Evolutionary conservation across 768 basidiomycete genomes (phyloP), one percentile per base, ranked within the genome.

Genomic region (Termitomyces sp.): DNA sequence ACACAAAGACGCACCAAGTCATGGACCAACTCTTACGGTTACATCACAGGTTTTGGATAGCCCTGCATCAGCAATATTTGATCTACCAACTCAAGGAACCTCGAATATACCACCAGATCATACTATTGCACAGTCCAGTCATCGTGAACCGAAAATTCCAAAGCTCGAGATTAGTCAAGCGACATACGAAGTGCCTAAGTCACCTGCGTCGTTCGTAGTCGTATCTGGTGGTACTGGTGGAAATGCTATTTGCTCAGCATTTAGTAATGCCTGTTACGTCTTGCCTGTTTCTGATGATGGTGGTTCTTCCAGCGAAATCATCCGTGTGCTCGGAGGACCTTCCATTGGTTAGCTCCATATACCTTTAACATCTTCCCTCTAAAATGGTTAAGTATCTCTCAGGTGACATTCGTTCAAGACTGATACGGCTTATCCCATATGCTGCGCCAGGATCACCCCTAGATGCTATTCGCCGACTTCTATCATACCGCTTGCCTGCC

Each of bases 241-340:
- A 49, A 98, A 98, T 67, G 81, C 90, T 22, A 89, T 98, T 62
- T 94, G 92, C 63, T 76, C 88, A 41, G 92, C 93, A 3, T 97
- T 98, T 67, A 80, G 79, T 3, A 71, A 78, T 59, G 86, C 90
- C 24, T 87, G 84, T 65, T 93, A 94, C 66, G 86, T 94, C 26
- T 77, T 98, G 34, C 95, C 95, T 5, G 92, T 98, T 32, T 95
- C 93, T 6, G 95, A 98, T 67, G 94, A 98, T 69, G 95, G 95
- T 1, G 95, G 95, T 44, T 94, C 92, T 3, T 96, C 94, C 2
- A 91, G 90, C 62, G 94, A 97, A 76, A 96, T 96, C 53, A 91
- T 94, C 52, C 85, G 94, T 49, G 92, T 94, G 24, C 78, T 98
- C 53, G 90, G 89, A 18, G 91, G 91, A 3, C 90, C 91, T 22